phyloP scores from a whole-genome alignment of 1,284 basidiomycete species.

The Coniophora puteana region DNA sequence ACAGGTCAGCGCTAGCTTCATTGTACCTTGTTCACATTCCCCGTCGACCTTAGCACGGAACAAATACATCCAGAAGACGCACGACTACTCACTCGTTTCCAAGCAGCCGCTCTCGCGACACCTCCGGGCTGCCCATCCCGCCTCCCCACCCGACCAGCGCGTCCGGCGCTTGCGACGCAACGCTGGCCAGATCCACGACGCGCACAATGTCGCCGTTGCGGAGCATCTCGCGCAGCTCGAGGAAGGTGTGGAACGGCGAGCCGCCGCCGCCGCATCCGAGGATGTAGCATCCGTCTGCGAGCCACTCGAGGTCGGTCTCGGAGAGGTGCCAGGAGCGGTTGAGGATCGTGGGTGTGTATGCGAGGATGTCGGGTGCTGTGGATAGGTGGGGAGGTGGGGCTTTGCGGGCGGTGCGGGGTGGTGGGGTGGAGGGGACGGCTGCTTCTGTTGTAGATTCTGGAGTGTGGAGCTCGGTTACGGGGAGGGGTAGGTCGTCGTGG shows the following conservation, averaged over 20 bases:
- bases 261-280: slow-evolving; percentile 54
- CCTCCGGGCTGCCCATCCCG: slow-evolving; percentile 32
- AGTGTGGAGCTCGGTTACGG: no score
- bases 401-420: no score
- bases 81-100: slow-evolving; percentile 37
- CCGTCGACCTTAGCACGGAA: no score
- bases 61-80: neutral
- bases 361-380: slow-evolving; percentile 20
- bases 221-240: slow-evolving; percentile 45
- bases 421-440: no score
- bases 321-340: slow-evolving; percentile 36
- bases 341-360: slow-evolving; percentile 31
- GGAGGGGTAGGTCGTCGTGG: no score
- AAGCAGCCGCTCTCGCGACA: slow-evolving; percentile 32
- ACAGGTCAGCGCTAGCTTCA: slow-evolving; percentile 24
- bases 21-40: slow-evolving; percentile 21
- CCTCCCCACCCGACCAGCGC: slow-evolving; percentile 34
- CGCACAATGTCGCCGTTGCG: slow-evolving; percentile 40
- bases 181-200: slow-evolving; percentile 30
- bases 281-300: slow-evolving; percentile 50
- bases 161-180: slow-evolving; percentile 18
- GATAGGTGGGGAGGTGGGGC: no score
- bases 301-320: slow-evolving; percentile 44
- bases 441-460: slow-evolving; percentile 9
- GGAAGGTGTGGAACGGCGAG: slow-evolving; percentile 43